A percentile compares a stretch with the other conserved stretches of the same genome.
Evolutionary conservation across 805 yeast species (phyloP).

Genomic region (Pichia phayaonensis): DNA sequence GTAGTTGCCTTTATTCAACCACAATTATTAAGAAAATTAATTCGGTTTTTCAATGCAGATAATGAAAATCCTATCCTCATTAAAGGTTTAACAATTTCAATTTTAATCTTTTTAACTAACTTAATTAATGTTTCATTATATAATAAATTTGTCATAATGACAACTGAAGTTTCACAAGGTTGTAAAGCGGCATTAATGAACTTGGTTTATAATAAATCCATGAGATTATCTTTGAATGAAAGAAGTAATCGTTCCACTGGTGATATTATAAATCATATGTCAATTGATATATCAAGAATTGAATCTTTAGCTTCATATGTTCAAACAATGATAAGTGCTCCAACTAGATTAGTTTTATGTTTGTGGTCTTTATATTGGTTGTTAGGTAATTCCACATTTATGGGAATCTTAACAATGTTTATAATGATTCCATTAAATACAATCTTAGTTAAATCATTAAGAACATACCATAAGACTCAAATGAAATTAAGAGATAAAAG

Average conservation of each 20-base stretch:
- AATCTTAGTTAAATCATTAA: slow-evolving; percentile 36
- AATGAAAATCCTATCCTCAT: slow-evolving; percentile 37
- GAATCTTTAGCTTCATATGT: slow-evolving; percentile 51
- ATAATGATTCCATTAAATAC: slow-evolving; percentile 55
- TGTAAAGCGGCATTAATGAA: slow-evolving; percentile 58
- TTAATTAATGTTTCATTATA: slow-evolving; percentile 51
- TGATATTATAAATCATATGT: slow-evolving; percentile 69
- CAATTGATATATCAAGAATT: slow-evolving; percentile 66
- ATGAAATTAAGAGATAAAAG: slow-evolving; percentile 59
- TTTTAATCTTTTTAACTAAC: slow-evolving; percentile 56
- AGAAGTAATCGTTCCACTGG: slow-evolving; percentile 58
- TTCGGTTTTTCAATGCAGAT: slow-evolving; percentile 34
- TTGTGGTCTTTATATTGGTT: slow-evolving; percentile 46
- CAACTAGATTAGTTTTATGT: slow-evolving; percentile 47
- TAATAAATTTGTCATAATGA: slow-evolving; percentile 59
- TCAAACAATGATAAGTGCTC: slow-evolving; percentile 51
- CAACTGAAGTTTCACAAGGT: slow-evolving; percentile 55
- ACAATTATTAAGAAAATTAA: slow-evolving; percentile 44
- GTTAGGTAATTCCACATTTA: slow-evolving; percentile 51
- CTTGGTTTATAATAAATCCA: slow-evolving; percentile 63
- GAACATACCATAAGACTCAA: slow-evolving; percentile 42
- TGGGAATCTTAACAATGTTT: slow-evolving; percentile 46
- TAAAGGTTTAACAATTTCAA: slow-evolving; percentile 56
- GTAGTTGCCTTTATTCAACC: slow-evolving; percentile 43
- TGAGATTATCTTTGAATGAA: slow-evolving; percentile 60